These are phyloP conservation scores for Alternaria longipes DNA, from an alignment of 2,329 filamentous ascomycete species.

Conservation along the genomic window DNA sequence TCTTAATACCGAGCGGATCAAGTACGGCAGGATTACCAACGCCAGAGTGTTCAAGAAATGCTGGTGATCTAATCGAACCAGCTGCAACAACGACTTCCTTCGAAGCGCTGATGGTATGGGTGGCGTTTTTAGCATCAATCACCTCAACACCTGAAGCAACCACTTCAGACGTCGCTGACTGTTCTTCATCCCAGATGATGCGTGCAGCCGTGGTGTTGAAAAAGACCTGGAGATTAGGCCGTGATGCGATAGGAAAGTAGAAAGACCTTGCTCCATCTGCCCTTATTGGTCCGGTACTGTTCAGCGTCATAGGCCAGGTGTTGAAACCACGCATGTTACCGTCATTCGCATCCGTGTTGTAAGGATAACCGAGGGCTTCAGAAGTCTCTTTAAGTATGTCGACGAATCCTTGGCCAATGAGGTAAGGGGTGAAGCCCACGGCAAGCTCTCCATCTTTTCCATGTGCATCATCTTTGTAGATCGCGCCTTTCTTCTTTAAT, in stretches of 20 bases:
- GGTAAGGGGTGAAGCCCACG: conserved; percentile 41
- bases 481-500: conserved; percentile 33
- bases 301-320: conserved; percentile 55
- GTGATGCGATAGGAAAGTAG: conserved; percentile 54
- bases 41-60: conserved; percentile 49
- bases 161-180: conserved; percentile 4
- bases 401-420: conserved; percentile 35
- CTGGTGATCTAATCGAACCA: conserved; percentile 46
- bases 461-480: conserved; percentile 33
- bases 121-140: conserved; percentile 26
- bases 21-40: conserved; percentile 47
- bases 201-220: conserved; percentile 54
- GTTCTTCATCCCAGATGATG: conserved; percentile 48
- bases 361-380: conserved; percentile 46
- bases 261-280: conserved; percentile 60
- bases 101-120: conserved; percentile 26
- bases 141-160: conserved; percentile 39
- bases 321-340: conserved; percentile 57
- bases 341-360: conserved; percentile 55
- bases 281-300: conserved; percentile 51
- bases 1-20: conserved; percentile 29
- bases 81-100: conserved; percentile 50
- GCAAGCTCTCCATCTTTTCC: conserved; percentile 35
- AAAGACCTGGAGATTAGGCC: conserved; percentile 56
- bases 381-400: conserved; percentile 51